phyloP scores from a whole-genome alignment of 73 alveolate genomes.

The Symbiodinium natans region DNA sequence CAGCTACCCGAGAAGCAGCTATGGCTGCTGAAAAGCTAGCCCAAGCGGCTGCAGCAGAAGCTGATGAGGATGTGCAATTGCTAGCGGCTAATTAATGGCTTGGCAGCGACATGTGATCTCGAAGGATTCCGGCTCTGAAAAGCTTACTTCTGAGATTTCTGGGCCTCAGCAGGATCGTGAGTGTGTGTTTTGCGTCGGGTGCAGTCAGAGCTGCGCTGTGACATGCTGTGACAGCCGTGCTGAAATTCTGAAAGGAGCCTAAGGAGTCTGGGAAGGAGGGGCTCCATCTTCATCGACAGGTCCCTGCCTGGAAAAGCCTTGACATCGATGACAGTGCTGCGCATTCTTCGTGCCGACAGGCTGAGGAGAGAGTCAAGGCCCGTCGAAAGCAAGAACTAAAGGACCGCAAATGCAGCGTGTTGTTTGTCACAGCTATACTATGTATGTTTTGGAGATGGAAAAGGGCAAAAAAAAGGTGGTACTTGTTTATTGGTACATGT shows the following conservation, averaged over 20 bases:
- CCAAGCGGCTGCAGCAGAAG: slow-evolving; percentile 53
- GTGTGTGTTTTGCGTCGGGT: too few species aligned
- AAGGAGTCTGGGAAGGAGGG: neutral
- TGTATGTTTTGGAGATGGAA: neutral
- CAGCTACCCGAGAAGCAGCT: slow-evolving; percentile 58
- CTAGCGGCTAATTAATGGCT: too few species aligned
- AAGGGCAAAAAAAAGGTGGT: neutral
- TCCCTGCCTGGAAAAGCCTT: too few species aligned
- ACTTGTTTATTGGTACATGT: too few species aligned
- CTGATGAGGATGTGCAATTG: neutral
- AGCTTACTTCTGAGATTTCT: neutral
- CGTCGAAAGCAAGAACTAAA: slow-evolving; percentile 55
- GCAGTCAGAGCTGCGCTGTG: too few species aligned
- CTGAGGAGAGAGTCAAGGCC: slow-evolving; percentile 69
- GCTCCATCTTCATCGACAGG: slow-evolving; percentile 1
- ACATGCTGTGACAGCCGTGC: too few species aligned
- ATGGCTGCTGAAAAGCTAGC: slow-evolving; percentile 75
- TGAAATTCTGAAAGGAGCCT: neutral
- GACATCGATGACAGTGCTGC: neutral
- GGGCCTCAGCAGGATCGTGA: neutral
- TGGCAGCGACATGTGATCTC: neutral
- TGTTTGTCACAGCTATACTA: too few species aligned
- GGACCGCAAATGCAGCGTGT: too few species aligned
- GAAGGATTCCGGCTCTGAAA: neutral
- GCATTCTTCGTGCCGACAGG: neutral